These are phyloP conservation scores for Auxenochlorella pyrenoidosa DNA, from an alignment of 139 green algal genomes.

Conservation along the genomic window DNA sequence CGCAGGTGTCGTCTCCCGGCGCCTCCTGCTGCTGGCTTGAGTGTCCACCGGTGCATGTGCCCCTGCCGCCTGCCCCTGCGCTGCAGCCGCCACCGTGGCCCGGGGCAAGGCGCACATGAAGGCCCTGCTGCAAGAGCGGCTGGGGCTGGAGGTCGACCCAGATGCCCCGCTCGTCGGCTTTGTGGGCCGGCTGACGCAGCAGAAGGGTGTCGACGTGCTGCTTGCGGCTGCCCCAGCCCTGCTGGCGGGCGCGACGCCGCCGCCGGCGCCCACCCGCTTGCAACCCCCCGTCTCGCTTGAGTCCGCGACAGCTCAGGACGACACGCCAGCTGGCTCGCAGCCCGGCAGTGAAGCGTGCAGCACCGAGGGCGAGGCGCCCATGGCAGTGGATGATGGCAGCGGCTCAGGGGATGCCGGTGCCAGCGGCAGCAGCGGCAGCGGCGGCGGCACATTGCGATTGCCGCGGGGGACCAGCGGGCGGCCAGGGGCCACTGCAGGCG, in stretches of 20 bases:
- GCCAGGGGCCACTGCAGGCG: neutral
- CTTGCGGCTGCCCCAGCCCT: slow-evolving; percentile 70
- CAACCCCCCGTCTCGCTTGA: neutral
- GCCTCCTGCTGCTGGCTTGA: no score
- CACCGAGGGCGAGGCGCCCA: neutral
- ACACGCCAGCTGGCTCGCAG: neutral
- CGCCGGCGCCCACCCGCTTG: neutral
- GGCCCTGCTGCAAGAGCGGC: slow-evolving; percentile 60
- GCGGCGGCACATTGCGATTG: neutral
- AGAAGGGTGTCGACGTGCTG: slow-evolving; percentile 91
- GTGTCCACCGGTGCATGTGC: no score
- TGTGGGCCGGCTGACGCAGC: slow-evolving; percentile 80
- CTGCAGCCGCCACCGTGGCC: slow-evolving; percentile 3
- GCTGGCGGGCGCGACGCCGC: slow-evolving; percentile 40
- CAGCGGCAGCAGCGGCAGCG: slow-evolving; percentile 2
- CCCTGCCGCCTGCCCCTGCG: no score
- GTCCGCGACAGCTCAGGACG: neutral
- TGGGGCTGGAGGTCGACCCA: slow-evolving; percentile 66
- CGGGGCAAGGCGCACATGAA: slow-evolving; percentile 78
- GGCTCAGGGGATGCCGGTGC: neutral
- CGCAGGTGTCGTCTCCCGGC: no score
- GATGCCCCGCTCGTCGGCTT: slow-evolving; percentile 74
- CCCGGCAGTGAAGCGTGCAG: neutral
- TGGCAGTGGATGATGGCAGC: neutral
- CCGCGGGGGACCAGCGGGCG: neutral